Conservation (phyloP, 371 early-diverging fungal species). For the Circinella umbellata region DNA sequence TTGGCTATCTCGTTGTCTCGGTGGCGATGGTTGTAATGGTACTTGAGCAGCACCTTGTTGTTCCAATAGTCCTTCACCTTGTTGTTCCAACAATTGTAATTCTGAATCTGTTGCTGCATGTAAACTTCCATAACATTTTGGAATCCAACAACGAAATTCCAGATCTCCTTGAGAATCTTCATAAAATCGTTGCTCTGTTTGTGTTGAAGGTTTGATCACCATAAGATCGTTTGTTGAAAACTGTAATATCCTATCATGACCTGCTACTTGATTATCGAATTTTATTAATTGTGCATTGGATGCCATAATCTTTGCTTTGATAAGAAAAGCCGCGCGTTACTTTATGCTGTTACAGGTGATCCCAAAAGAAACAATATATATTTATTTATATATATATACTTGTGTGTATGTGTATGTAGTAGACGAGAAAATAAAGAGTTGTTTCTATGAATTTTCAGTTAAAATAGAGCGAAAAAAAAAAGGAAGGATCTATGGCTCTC, state of each 20-base stretch:
- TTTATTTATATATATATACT: no score
- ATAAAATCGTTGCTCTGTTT: constrained; percentile 68
- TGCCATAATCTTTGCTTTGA: constrained; percentile 1
- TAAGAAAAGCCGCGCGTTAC: no score
- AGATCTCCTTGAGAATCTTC: constrained; percentile 57
- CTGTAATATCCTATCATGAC: constrained; percentile 65
- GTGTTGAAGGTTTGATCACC: constrained; percentile 67
- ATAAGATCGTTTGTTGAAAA: constrained; percentile 57
- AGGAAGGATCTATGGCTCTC: no score
- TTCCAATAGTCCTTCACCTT: not conserved
- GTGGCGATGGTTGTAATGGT: not conserved
- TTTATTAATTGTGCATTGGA: constrained; percentile 21
- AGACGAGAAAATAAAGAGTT: no score
- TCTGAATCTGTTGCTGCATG: constrained; percentile 47
- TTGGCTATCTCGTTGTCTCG: constrained; percentile 3
- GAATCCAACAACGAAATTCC: constrained; percentile 66
- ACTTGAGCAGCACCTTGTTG: constrained; percentile 10
- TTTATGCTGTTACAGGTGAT: no score
- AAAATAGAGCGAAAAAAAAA: no score
- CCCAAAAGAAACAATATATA: no score
- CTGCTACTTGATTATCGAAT: constrained; percentile 71
- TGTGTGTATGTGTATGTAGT: no score
- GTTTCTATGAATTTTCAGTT: no score
- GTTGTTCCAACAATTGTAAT: constrained; percentile 25
- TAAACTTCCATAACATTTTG: constrained; percentile 71